Evolutionary conservation across 768 basidiomycete species (phyloP).

Genomic region (Leucocoprinus birnbaumii): DNA sequence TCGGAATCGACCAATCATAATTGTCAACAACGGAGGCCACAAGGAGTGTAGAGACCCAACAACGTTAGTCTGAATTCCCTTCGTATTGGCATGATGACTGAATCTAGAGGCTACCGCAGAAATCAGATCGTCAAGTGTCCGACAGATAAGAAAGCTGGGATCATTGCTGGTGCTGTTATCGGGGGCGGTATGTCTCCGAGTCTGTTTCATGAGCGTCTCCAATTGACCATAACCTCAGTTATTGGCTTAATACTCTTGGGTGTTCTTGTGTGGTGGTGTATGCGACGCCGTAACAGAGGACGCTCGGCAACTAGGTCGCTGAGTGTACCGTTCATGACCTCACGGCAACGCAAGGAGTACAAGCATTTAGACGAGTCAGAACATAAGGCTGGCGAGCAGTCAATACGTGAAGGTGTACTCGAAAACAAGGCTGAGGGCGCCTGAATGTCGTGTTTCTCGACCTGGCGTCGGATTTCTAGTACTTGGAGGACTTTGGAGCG

Average conservation of each 20-base stretch:
- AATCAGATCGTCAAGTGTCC: slow-evolving; percentile 10
- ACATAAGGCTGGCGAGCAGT: not conserved
- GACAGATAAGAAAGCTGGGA: not conserved
- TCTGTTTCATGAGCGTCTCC: not conserved
- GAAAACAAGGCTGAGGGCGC: too few relatives aligned
- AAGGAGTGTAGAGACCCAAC: slow-evolving; percentile 1
- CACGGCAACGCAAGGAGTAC: not conserved
- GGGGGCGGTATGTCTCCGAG: slow-evolving; percentile 1
- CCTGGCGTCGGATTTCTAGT: too few relatives aligned
- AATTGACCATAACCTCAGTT: not conserved
- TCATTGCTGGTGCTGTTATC: slow-evolving; percentile 9
- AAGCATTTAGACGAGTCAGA: not conserved
- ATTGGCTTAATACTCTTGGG: not conserved
- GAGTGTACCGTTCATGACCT: not conserved
- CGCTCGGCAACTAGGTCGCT: not conserved
- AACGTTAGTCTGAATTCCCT: slow-evolving; percentile 1
- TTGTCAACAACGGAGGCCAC: not conserved
- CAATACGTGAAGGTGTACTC: too few relatives aligned
- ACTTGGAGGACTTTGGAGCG: too few relatives aligned
- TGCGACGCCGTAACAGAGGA: not conserved
- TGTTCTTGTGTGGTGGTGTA: not conserved
- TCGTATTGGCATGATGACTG: slow-evolving; percentile 3
- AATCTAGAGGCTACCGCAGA: not conserved
- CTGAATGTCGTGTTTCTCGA: too few relatives aligned
- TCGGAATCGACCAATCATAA: not conserved